These are phyloP conservation scores for Colletotrichum cuscutae DNA, from an alignment of 2,329 filamentous ascomycete species.

Conservation along the genomic window DNA sequence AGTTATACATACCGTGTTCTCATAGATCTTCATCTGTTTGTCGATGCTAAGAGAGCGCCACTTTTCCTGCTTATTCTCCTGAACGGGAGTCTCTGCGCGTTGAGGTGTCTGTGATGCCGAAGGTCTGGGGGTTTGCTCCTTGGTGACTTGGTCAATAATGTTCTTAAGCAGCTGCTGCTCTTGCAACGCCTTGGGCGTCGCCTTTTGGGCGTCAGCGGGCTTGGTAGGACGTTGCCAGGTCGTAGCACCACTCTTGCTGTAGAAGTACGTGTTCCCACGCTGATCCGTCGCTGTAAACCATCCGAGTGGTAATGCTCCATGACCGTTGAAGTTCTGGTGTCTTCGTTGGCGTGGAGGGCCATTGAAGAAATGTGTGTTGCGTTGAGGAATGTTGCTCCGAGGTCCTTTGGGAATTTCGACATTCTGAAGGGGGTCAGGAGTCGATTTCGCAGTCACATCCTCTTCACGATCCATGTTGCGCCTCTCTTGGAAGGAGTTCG, in stretches of 20 bases:
- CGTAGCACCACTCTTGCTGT: constrained; percentile 79
- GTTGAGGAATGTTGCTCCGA: constrained; percentile 68
- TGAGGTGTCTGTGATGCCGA: constrained; percentile 73
- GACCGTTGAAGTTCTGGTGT: constrained; percentile 62
- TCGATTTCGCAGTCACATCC: constrained; percentile 46
- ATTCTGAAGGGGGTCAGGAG: constrained; percentile 55
- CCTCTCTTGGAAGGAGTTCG: constrained; percentile 71
- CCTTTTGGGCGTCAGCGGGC: constrained; percentile 72
- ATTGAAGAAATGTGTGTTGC: constrained; percentile 59
- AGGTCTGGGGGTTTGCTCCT: constrained; percentile 67
- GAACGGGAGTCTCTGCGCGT: constrained; percentile 62
- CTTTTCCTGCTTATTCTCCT: constrained; percentile 73
- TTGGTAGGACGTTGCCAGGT: constrained; percentile 84
- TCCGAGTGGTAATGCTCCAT: constrained; percentile 75
- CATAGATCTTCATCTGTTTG: constrained; percentile 95
- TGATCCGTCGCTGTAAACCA: constrained; percentile 84
- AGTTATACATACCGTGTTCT: constrained; percentile 79
- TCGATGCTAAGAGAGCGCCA: constrained; percentile 78
- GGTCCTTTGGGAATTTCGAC: constrained; percentile 67
- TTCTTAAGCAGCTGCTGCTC: constrained; percentile 82
- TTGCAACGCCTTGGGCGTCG: constrained; percentile 70
- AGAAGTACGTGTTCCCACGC: constrained; percentile 84
- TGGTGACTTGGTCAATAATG: constrained; percentile 86
- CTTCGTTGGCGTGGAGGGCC: constrained; percentile 51
- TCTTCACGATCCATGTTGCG: constrained; percentile 60